Base-by-base conservation (phyloP, 2,329 filamentous ascomycete genomes). In the Colletotrichum tofieldiae region DNA sequence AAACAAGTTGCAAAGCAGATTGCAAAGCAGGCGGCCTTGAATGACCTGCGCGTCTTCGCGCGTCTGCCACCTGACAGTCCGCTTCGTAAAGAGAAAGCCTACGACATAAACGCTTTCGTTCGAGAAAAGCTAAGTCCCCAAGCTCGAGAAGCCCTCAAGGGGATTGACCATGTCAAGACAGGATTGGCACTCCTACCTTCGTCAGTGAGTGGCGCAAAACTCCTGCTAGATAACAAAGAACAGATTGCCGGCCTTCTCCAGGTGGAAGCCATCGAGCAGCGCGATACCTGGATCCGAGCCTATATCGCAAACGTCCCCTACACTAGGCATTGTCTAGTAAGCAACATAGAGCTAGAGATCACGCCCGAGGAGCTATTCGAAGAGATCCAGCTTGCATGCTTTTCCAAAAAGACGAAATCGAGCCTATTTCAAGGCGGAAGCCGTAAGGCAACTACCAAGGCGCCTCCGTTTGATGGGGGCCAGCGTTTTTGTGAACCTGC, bases 401-500 rank as follows among this genome's bases (percentile, higher is more conserved):
- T 61, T 20, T 61, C 58, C 23, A 61, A 6, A 51, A 62, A 49
- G 59, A 62, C 29, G 16, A 62, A 62, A 16, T 37, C 18, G 20
- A 37, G 59, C 59, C 59, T 62, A 18, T 29, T 62, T 62, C 2
- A 62, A 18, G 59, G 41, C 43, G 9, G 59, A 62, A 51, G 59
- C 59, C 43, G 59, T 35, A 39, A 62, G 59, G 29, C 29, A 62
- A 62, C 41, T 62, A 49, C 41, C 14, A 62, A 62, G 59, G 3
- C 59, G 59, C 59, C 59, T 62, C 41, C 26, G 29, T 62, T 26
- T 62, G 14, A 62, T 62, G 6, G 59, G 59, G 43, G 59, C 41
- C 8, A 51, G 59, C 59, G 59, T 61, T 18, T 61, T 61, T 23
- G 8, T 61, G 8, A 61, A 61, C 59, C 59, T 61, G 29, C 26